Percentiles rank a stretch among this genome's conserved stretches.
Conservation (phyloP, 75 land plant genomes). For the Larix kaempferi region DNA sequence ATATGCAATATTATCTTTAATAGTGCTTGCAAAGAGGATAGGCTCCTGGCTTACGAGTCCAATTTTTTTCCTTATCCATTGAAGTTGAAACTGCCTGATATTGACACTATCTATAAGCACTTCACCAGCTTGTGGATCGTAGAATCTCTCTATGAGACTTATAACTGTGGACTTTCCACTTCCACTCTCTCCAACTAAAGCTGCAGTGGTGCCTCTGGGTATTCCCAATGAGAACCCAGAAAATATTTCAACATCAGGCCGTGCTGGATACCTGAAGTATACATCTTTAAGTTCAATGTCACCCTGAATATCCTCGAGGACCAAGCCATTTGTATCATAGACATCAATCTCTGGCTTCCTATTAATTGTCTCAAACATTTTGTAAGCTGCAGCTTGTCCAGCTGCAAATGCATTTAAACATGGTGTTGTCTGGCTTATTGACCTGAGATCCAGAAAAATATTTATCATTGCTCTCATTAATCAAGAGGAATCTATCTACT, state of each 20-base stretch:
- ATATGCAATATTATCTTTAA: slow-evolving; percentile 85
- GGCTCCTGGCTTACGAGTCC: slow-evolving; percentile 99
- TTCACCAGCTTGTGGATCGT: slow-evolving; percentile 87
- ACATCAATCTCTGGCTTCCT: slow-evolving; percentile 86
- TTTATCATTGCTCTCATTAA: not conserved
- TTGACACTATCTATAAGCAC: slow-evolving; percentile 89
- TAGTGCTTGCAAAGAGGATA: slow-evolving; percentile 70
- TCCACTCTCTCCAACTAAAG: slow-evolving; percentile 96
- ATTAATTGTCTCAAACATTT: slow-evolving; percentile 89
- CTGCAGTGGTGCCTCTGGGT: slow-evolving; percentile 75
- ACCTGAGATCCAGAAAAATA: slow-evolving; percentile 28
- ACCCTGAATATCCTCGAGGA: slow-evolving; percentile 57
- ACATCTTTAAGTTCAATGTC: slow-evolving; percentile 78
- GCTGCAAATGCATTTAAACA: slow-evolving; percentile 79
- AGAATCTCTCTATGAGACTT: slow-evolving; percentile 91
- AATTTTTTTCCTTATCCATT: slow-evolving; percentile 83
- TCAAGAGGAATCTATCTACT: not conserved
- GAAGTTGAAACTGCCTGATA: slow-evolving; percentile 71
- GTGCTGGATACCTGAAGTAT: slow-evolving; percentile 74
- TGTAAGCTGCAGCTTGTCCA: slow-evolving; percentile 92
- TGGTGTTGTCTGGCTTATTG: slow-evolving; percentile 85
- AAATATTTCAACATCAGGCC: slow-evolving; percentile 82
- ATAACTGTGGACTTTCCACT: slow-evolving; percentile 98
- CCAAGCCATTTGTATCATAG: slow-evolving; percentile 55
- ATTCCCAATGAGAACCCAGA: slow-evolving; percentile 62